Evolutionary conservation across 768 basidiomycete species (phyloP).

Genomic region (Lactarius deliciosus): DNA sequence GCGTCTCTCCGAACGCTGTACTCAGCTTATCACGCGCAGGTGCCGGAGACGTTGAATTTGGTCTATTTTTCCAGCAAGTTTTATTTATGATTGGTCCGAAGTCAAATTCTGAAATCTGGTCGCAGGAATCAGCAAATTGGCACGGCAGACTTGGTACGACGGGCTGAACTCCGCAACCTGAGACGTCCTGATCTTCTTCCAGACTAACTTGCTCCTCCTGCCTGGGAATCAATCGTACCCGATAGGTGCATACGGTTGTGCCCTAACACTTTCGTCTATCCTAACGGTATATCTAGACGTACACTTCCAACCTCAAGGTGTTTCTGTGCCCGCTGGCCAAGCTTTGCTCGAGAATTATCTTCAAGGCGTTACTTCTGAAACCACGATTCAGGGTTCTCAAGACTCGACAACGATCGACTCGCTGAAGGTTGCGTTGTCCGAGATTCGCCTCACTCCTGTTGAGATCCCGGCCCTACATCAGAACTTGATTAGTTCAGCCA

Average conservation of each 20-base stretch:
- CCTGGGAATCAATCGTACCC: slow-evolving; percentile 59
- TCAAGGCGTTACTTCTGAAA: slow-evolving; percentile 57
- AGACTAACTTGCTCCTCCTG: slow-evolving; percentile 56
- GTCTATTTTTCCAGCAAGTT: slow-evolving; percentile 54
- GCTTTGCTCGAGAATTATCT: slow-evolving; percentile 63
- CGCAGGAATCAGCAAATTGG: slow-evolving; percentile 52
- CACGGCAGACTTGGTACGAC: slow-evolving; percentile 52
- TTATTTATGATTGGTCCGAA: neutral
- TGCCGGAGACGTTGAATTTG: slow-evolving; percentile 64
- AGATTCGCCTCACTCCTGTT: slow-evolving; percentile 59
- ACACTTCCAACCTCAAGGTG: slow-evolving; percentile 57
- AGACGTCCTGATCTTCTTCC: slow-evolving; percentile 9
- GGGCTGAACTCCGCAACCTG: neutral
- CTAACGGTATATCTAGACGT: slow-evolving; percentile 45
- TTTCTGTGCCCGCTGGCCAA: slow-evolving; percentile 52
- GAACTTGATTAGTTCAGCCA: slow-evolving; percentile 56
- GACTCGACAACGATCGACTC: slow-evolving; percentile 61
- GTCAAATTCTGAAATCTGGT: neutral
- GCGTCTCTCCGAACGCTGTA: neutral
- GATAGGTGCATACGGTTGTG: slow-evolving; percentile 42
- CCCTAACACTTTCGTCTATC: neutral
- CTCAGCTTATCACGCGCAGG: slow-evolving; percentile 41
- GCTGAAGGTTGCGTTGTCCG: slow-evolving; percentile 57
- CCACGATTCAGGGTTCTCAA: slow-evolving; percentile 54
- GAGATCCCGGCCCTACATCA: slow-evolving; percentile 63